Conservation (phyloP, 1,284 basidiomycete genomes). For the Trichosporon coremiiforme region DNA sequence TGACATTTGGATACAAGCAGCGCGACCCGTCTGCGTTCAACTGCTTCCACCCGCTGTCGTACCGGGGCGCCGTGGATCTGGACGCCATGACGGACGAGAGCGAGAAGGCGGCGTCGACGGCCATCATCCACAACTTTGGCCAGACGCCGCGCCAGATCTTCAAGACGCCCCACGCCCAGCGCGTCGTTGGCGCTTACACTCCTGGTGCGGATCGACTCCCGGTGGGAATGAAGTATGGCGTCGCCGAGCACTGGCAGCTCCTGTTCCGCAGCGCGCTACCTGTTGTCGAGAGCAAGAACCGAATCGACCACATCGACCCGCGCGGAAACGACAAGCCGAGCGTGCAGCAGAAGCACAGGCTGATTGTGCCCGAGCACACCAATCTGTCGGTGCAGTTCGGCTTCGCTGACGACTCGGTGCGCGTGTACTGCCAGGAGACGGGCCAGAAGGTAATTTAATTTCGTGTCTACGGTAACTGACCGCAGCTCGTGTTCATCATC, state of each 20-base stretch:
- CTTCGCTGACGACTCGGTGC: conserved; percentile 48
- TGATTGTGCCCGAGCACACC: conserved; percentile 35
- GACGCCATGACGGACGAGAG: conserved; percentile 80
- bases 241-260: conserved; percentile 66
- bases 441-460: conserved; percentile 26
- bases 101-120: conserved; percentile 87
- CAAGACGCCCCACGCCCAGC: conserved; percentile 72
- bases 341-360: conserved; percentile 36
- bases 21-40: conserved; percentile 77
- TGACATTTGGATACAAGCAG: conserved; percentile 79
- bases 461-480: conserved; percentile 27
- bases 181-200: conserved; percentile 59
- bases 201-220: conserved; percentile 68
- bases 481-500: conserved; percentile 70
- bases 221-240: conserved; percentile 68
- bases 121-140: conserved; percentile 94
- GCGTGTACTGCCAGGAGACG: conserved; percentile 54
- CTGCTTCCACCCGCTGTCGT: conserved; percentile 91
- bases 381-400: conserved; percentile 50
- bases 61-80: conserved; percentile 87
- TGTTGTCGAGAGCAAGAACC: conserved; percentile 59
- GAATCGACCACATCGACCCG: conserved; percentile 63
- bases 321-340: conserved; percentile 33
- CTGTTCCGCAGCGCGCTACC: conserved; percentile 52
- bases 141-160: conserved; percentile 92